These are phyloP conservation scores for Eucalyptus caleyi DNA, from an alignment of 345 rosid species.

Conservation along the genomic window DNA sequence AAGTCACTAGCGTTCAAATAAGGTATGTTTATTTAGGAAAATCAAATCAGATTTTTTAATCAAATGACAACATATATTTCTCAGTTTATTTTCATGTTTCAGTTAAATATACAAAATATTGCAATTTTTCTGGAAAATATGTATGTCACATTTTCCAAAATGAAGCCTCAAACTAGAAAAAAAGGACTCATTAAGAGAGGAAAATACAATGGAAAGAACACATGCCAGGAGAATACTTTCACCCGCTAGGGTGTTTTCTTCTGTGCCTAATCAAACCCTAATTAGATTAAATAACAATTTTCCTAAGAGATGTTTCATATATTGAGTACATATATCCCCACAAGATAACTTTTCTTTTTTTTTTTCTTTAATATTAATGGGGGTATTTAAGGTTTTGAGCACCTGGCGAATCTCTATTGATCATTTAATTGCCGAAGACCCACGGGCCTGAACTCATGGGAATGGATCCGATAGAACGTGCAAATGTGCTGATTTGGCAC, in stretches of 20 bases:
- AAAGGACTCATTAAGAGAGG: neutral
- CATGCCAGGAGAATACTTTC: accelerated
- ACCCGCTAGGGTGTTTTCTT: neutral
- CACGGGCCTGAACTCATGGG: neutral
- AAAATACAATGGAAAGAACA: neutral
- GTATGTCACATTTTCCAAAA: neutral
- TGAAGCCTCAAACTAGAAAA: neutral
- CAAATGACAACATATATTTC: no score
- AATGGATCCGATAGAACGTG: accelerated
- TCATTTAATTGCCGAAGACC: accelerated
- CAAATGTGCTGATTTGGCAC: neutral
- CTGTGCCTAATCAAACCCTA: neutral
- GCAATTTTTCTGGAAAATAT: no score
- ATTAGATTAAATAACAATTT: accelerated
- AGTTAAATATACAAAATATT: no score
- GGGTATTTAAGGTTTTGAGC: neutral
- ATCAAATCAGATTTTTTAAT: no score
- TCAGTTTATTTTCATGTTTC: no score
- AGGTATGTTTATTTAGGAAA: neutral
- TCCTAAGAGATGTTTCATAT: neutral
- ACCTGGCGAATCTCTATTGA: accelerated
- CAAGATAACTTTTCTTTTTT: neutral
- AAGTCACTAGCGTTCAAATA: neutral
- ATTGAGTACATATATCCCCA: neutral
- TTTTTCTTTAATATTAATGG: neutral